A percentile compares a stretch with the other conserved stretches of the same genome.
These are phyloP conservation scores for Candida orba DNA, from an alignment of 805 yeast genomes.

Conservation along the genomic window DNA sequence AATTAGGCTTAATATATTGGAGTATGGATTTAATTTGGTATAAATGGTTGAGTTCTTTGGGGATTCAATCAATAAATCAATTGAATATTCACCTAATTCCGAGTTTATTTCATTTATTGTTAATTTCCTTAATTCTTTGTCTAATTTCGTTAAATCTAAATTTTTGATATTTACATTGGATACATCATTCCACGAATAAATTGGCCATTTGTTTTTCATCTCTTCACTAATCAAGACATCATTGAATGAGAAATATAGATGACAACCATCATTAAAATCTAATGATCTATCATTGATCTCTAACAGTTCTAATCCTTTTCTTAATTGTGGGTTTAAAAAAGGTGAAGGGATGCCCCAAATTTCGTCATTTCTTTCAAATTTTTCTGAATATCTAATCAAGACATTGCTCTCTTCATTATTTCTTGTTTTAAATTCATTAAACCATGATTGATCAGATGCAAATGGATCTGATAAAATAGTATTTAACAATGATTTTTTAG, in stretches of 20 bases:
- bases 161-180: not conserved
- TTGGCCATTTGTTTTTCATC: conserved; percentile 15
- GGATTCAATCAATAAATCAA: conserved; percentile 20
- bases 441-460: conserved; percentile 27
- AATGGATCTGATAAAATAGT: conserved; percentile 28
- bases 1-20: conserved; percentile 19
- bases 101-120: conserved; percentile 23
- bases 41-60: conserved; percentile 24
- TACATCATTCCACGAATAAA: conserved; percentile 14
- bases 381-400: conserved; percentile 18
- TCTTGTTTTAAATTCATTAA: conserved; percentile 8
- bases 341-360: conserved; percentile 25
- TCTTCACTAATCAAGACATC: conserved; percentile 7
- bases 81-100: conserved; percentile 16
- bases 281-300: conserved; percentile 13
- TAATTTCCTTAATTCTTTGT: not conserved
- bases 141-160: conserved; percentile 4
- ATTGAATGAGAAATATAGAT: conserved; percentile 22
- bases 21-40: conserved; percentile 17
- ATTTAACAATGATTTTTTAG: conserved; percentile 20
- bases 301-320: conserved; percentile 19
- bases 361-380: conserved; percentile 14
- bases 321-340: conserved; percentile 4
- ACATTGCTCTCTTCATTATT: conserved; percentile 4
- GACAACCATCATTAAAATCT: conserved; percentile 23